A percentile compares a stretch with the other conserved stretches of the same genome.
phyloP scores from a whole-genome alignment of 2,329 filamentous ascomycete genomes.

The Apiospora kogelbergensis region DNA sequence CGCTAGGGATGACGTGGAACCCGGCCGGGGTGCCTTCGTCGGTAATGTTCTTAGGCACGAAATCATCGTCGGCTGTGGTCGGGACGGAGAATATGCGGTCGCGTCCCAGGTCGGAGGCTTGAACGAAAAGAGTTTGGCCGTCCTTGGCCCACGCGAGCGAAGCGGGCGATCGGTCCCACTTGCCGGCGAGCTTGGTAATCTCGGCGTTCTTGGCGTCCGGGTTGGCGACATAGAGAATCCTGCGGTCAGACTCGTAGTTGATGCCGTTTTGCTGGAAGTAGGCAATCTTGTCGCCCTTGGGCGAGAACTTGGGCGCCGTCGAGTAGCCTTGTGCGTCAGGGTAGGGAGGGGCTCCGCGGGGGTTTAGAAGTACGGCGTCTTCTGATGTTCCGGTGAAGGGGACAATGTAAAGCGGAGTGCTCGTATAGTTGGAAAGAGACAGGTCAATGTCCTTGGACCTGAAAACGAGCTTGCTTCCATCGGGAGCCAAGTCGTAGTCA shows the following conservation, averaged over 20 bases:
- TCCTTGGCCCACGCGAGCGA: constrained; percentile 27
- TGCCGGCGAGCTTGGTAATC: constrained; percentile 29
- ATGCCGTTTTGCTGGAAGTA: constrained; percentile 63
- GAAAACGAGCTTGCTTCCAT: constrained; percentile 49
- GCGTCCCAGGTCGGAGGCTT: constrained; percentile 30
- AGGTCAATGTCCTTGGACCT: constrained; percentile 55
- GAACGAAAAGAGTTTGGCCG: constrained; percentile 29
- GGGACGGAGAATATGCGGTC: constrained; percentile 33
- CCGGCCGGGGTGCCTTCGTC: constrained; percentile 29
- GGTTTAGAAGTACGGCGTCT: constrained; percentile 34
- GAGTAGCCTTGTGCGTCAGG: constrained; percentile 34
- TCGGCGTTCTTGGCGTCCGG: constrained; percentile 51
- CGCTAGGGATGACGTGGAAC: constrained; percentile 29
- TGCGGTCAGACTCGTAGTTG: constrained; percentile 53
- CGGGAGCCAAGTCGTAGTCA: constrained; percentile 57
- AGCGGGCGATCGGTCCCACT: constrained; percentile 33
- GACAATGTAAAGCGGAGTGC: constrained; percentile 34
- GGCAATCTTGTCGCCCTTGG: constrained; percentile 54
- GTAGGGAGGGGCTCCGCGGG: constrained; percentile 30
- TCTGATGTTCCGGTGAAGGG: constrained; percentile 30
- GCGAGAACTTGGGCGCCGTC: constrained; percentile 49
- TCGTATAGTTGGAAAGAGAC: constrained; percentile 54
- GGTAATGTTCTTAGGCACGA: constrained; percentile 33
- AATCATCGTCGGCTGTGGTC: constrained; percentile 26
- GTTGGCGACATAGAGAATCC: constrained; percentile 32